Evolutionary conservation across 305 asterid species (phyloP).

Genomic region (Plantago lanceolata): DNA sequence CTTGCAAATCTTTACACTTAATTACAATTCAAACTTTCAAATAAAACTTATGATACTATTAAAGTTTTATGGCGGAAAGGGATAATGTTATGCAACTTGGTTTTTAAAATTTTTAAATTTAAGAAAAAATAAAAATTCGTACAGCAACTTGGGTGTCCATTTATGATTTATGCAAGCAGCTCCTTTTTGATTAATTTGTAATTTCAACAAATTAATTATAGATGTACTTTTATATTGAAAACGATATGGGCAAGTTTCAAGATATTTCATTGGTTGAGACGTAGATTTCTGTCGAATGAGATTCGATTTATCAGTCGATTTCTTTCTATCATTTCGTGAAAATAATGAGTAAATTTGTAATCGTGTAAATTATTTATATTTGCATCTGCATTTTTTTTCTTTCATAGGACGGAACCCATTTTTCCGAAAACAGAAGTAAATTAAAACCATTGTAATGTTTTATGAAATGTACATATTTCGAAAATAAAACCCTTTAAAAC

Average conservation of each 20-base stretch:
- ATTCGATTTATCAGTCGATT: neutral
- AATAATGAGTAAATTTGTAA: no score
- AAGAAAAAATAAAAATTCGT: neutral
- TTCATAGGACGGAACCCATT: no score
- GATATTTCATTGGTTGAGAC: neutral
- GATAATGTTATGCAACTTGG: constrained; percentile 12
- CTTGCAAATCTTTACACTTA: constrained; percentile 6
- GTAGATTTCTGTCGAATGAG: no score
- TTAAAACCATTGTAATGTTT: no score
- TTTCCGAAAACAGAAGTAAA: no score
- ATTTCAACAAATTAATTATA: no score
- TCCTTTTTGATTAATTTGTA: neutral
- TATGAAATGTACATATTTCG: no score
- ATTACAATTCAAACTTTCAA: neutral
- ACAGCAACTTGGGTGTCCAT: constrained; percentile 7
- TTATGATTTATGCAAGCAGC: constrained; percentile 14
- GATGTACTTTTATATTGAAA: neutral
- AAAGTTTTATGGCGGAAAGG: constrained; percentile 2
- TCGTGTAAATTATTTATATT: no score
- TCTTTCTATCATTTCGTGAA: no score
- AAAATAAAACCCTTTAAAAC: no score
- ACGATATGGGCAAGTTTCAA: neutral
- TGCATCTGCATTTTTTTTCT: no score
- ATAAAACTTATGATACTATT: constrained; percentile 11
- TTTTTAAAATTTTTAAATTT: no score